Evolutionary conservation across 1,284 basidiomycete species (phyloP).

Genomic region (Leccinum fuscescens): DNA sequence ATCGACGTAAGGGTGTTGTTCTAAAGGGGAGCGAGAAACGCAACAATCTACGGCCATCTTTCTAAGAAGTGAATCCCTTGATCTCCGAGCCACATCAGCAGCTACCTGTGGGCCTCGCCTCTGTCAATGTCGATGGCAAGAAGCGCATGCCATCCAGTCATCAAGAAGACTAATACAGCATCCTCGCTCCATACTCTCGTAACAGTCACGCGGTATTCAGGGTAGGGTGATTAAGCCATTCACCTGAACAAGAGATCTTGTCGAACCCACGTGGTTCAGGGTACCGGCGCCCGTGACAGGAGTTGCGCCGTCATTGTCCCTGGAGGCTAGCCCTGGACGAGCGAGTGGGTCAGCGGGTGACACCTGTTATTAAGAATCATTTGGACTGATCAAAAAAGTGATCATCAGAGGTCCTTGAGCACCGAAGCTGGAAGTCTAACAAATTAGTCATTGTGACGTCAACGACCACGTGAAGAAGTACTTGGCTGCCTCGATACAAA

Average conservation of each 20-base stretch:
- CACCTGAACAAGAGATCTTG: neutral
- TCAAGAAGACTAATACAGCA: neutral
- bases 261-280: neutral
- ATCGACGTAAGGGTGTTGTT: neutral
- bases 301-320: neutral
- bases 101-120: neutral
- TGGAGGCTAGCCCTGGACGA: neutral
- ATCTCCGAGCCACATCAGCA: neutral
- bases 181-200: neutral
- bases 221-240: neutral
- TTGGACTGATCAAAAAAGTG: neutral
- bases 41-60: neutral
- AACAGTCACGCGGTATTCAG: neutral
- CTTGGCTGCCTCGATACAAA: neutral
- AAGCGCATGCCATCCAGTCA: neutral
- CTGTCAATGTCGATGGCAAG: neutral
- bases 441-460: neutral
- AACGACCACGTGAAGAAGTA: neutral
- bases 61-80: neutral
- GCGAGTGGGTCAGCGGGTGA: neutral
- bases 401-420: neutral
- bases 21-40: neutral
- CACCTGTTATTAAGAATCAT: neutral
- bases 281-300: neutral
- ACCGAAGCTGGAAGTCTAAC: neutral